Conservation (phyloP, 768 basidiomycete species). For the Plicaturopsis crispa region DNA sequence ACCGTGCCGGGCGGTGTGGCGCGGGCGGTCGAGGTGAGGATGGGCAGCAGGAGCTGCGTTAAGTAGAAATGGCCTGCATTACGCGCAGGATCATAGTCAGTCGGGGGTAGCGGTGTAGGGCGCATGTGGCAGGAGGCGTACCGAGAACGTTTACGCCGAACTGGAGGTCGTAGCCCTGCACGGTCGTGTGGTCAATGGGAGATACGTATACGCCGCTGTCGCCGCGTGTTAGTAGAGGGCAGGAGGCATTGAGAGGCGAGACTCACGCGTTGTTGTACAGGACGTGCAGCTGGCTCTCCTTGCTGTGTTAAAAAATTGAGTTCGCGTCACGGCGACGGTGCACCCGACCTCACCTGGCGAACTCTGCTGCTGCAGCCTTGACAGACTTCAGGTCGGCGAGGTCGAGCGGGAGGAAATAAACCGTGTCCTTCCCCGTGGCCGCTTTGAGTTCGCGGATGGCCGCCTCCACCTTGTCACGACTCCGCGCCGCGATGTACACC, state of each 20-base stretch:
- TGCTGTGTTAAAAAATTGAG: constrained; percentile 14
- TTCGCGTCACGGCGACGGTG: neutral
- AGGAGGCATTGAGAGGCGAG: neutral
- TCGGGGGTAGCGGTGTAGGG: neutral
- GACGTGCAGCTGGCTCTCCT: constrained; percentile 37
- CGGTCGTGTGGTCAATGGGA: constrained; percentile 31
- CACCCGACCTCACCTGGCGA: constrained; percentile 13
- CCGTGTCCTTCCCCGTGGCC: constrained; percentile 35
- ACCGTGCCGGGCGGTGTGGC: constrained; percentile 30
- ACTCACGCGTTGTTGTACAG: constrained; percentile 46
- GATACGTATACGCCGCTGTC: constrained; percentile 41
- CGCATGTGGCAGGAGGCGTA: constrained; percentile 12
- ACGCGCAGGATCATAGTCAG: neutral
- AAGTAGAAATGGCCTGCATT: constrained; percentile 41
- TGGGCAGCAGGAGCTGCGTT: constrained; percentile 43
- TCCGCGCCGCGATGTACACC: constrained; percentile 23
- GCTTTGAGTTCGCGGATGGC: constrained; percentile 17
- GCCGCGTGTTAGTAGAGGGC: neutral
- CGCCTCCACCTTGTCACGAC: constrained; percentile 13
- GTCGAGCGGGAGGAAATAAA: constrained; percentile 35
- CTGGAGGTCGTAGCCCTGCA: constrained; percentile 45
- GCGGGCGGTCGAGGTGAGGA: constrained; percentile 32
- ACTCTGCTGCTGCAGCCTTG: constrained; percentile 32
- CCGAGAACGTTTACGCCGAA: constrained; percentile 53
- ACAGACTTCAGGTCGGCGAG: constrained; percentile 32